Conservation (phyloP, 2,329 filamentous ascomycete genomes). For the Ascochyta clinopodiicola region DNA sequence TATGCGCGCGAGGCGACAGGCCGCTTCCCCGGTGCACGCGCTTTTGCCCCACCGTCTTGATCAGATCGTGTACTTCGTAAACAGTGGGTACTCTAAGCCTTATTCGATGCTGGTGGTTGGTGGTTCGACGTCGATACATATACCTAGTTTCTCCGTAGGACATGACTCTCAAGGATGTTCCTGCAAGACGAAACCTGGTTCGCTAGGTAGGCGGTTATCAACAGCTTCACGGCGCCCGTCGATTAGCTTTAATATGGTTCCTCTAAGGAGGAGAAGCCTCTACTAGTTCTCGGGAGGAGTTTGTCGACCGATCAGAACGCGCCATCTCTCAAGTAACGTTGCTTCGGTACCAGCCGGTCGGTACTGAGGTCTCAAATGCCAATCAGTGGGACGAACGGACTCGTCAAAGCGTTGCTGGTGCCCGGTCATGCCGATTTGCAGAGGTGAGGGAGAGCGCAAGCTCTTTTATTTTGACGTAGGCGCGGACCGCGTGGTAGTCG, state of each 20-base stretch:
- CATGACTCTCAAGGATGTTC: neutral
- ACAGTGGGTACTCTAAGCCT: slow-evolving; percentile 30
- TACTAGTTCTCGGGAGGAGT: slow-evolving; percentile 2
- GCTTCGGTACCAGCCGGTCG: slow-evolving; percentile 46
- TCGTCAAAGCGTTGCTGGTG: slow-evolving; percentile 12
- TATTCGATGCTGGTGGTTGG: slow-evolving; percentile 23
- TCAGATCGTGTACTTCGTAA: neutral
- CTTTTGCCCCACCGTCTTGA: slow-evolving; percentile 13
- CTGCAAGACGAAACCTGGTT: neutral
- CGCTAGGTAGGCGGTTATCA: neutral
- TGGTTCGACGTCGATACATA: slow-evolving; percentile 20
- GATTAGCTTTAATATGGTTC: neutral
- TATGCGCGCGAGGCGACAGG: slow-evolving; percentile 24
- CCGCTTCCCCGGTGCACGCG: slow-evolving; percentile 41
- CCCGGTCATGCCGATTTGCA: slow-evolving; percentile 4
- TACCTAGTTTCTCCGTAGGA: neutral
- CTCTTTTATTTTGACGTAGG: neutral
- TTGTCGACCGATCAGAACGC: slow-evolving; percentile 22
- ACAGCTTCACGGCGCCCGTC: neutral
- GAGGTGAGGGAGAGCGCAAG: neutral
- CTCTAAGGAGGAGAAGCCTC: neutral
- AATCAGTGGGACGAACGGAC: slow-evolving; percentile 21
- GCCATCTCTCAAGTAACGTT: slow-evolving; percentile 35
- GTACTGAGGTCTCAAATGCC: slow-evolving; percentile 30
- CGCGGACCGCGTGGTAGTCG: neutral